Base-by-base conservation (phyloP, 495 filamentous ascomycete species). In the Aspergillus baeticus region DNA sequence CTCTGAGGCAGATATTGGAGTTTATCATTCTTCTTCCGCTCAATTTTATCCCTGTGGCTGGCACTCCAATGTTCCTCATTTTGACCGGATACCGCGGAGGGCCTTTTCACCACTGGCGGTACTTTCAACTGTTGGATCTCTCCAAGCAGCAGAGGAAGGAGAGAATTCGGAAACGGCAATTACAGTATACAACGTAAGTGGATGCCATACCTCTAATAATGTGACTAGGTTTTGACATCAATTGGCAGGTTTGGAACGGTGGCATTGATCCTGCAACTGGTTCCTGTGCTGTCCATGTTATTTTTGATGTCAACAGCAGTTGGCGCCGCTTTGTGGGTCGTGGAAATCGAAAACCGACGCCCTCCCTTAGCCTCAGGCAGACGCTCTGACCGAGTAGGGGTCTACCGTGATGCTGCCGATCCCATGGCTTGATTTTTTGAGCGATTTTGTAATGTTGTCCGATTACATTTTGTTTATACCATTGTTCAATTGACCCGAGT, bases 1-100 rank as follows among this genome's bases (percentile, higher is more conserved):
- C 87, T 51, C 60, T 89, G 13, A 80, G 83, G n/a, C 88, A 92
- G 63, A 91, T 91, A 51, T 58, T 86, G 51, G 88, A 93, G 69
- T 86, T 92, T 54, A 67, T 91, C n/a, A 66, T 89, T 37, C 78
- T 87, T 22, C 74, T 88, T 11, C 85, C 85, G 21, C 72, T 88
- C 29, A 87, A 85, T 61, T 81, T 88, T 42, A 79, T 88, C 7
- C 85, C 85, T 1, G 77, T 83, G 23, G 82, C 77, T 8, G 85
- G 85, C 5, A 78, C 80, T 1, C 85, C 84, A 0, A 74, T 87
- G 62, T 88, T 87, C 60, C 67, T 88, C 15, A 51, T 87, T 3
- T 60, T 86, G 31, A 86, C 83, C 7, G 85, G 85, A 0, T 84
- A 84, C 59, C 77, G 85, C 15, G 85, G 76, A 20, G 85, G 85